Evolutionary conservation across 352 stramenopile genomes (phyloP).

Genomic region (Phytopythium helicoides): DNA sequence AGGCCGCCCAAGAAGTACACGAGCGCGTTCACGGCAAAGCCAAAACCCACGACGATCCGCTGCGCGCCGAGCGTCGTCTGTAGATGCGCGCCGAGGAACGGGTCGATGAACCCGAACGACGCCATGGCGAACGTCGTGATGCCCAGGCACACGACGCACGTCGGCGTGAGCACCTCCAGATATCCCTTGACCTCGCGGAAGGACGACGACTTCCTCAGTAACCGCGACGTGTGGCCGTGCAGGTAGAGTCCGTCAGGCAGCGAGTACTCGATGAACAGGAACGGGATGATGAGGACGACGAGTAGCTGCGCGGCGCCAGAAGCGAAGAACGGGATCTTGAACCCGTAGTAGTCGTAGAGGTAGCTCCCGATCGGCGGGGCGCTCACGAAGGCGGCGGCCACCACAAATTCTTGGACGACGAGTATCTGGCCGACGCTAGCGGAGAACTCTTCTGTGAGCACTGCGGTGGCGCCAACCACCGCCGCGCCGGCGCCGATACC

Average conservation of each 20-base stretch:
- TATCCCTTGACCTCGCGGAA: constrained; percentile 37
- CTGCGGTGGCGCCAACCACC: constrained; percentile 60
- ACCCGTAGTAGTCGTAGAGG: constrained; percentile 50
- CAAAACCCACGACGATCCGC: constrained; percentile 48
- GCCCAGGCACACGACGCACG: constrained; percentile 42
- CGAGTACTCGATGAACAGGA: constrained; percentile 76
- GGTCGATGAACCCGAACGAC: constrained; percentile 73
- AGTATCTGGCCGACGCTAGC: constrained; percentile 48
- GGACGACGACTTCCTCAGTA: constrained; percentile 17
- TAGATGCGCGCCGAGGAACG: constrained; percentile 58
- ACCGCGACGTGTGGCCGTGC: constrained; percentile 11
- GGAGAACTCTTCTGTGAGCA: constrained; percentile 71
- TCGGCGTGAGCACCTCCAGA: constrained; percentile 53
- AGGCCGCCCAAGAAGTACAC: constrained; percentile 65
- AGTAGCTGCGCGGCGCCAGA: constrained; percentile 58
- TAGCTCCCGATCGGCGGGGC: constrained; percentile 56
- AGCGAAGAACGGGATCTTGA: constrained; percentile 55
- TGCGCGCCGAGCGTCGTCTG: constrained; percentile 54
- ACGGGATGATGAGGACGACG: constrained; percentile 60
- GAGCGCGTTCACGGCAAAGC: constrained; percentile 61
- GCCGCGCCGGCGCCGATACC: constrained; percentile 51
- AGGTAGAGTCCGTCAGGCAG: constrained; percentile 60
- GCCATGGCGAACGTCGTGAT: constrained; percentile 61
- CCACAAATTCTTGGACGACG: constrained; percentile 62
- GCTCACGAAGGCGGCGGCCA: constrained; percentile 63